These are phyloP conservation scores for Omphalotus olearius DNA, from an alignment of 1,284 basidiomycete species.

Conservation along the genomic window DNA sequence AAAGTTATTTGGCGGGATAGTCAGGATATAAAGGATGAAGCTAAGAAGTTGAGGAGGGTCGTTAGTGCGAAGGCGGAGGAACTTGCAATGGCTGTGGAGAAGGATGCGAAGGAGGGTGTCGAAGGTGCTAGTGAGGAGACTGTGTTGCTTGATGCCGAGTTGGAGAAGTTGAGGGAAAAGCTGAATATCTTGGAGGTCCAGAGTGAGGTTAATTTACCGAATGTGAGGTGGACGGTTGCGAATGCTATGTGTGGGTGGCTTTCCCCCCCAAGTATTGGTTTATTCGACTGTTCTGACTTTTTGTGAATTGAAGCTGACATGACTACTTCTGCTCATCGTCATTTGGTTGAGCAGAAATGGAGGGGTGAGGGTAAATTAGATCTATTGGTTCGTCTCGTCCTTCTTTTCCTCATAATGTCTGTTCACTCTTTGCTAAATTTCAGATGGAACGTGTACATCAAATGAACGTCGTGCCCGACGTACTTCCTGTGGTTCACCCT, in stretches of 20 bases:
- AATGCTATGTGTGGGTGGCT: constrained; percentile 67
- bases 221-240: constrained; percentile 70
- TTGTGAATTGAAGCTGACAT: constrained; percentile 47
- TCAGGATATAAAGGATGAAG: constrained; percentile 31
- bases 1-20: constrained; percentile 58
- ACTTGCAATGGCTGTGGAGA: constrained; percentile 5
- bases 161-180: constrained; percentile 37
- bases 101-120: constrained; percentile 10
- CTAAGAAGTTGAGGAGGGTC: constrained; percentile 22
- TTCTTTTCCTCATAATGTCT: constrained; percentile 7
- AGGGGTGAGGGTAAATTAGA: constrained; percentile 80
- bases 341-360: constrained; percentile 85
- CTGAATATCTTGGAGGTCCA: constrained; percentile 56
- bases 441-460: constrained; percentile 91
- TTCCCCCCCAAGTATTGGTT: constrained; percentile 5
- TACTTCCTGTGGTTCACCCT: constrained; percentile 72
- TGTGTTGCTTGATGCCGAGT: constrained; percentile 30
- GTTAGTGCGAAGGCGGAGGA: neutral
- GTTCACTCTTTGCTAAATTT: constrained; percentile 2
- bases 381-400: constrained; percentile 62
- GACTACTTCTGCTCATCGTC: constrained; percentile 67
- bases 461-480: constrained; percentile 89
- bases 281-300: neutral
- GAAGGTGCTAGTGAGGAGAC: constrained; percentile 20
- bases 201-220: constrained; percentile 73